Conservation (phyloP, 768 basidiomycete genomes). For the Xerocomellus dryophilus region DNA sequence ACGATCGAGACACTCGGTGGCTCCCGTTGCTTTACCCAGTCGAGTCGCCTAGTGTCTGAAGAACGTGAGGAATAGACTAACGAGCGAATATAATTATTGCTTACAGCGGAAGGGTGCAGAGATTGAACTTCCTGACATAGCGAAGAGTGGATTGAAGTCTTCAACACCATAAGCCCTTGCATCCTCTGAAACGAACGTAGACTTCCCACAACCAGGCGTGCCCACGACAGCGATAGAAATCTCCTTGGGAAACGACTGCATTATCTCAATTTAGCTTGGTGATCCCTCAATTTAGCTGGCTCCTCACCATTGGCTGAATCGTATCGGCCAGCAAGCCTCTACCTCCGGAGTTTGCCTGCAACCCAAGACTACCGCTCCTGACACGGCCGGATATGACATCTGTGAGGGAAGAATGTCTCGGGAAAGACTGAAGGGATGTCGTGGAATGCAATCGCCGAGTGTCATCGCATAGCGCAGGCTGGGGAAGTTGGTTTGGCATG, state of each 20-base stretch:
- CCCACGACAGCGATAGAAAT: conserved; percentile 79
- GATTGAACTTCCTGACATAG: conserved; percentile 32
- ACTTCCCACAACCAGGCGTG: conserved; percentile 77
- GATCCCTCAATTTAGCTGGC: not conserved
- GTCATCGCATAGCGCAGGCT: conserved; percentile 39
- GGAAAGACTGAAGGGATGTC: conserved; percentile 38
- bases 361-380: conserved; percentile 61
- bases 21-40: conserved; percentile 39
- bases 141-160: conserved; percentile 37
- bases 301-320: conserved; percentile 25
- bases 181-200: conserved; percentile 74
- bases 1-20: conserved; percentile 45
- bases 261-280: conserved; percentile 6
- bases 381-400: conserved; percentile 43
- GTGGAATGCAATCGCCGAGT: conserved; percentile 38
- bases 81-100: not conserved
- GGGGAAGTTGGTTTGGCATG: conserved; percentile 37
- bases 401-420: conserved; percentile 30
- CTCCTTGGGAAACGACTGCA: conserved; percentile 30
- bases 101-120: conserved; percentile 42
- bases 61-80: conserved; percentile 23
- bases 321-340: conserved; percentile 20
- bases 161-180: conserved; percentile 58
- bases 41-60: conserved; percentile 33
- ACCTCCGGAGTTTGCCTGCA: conserved; percentile 32